Base-by-base conservation (phyloP, 805 yeast species). In the Wickerhamiella kazuoi region DNA sequence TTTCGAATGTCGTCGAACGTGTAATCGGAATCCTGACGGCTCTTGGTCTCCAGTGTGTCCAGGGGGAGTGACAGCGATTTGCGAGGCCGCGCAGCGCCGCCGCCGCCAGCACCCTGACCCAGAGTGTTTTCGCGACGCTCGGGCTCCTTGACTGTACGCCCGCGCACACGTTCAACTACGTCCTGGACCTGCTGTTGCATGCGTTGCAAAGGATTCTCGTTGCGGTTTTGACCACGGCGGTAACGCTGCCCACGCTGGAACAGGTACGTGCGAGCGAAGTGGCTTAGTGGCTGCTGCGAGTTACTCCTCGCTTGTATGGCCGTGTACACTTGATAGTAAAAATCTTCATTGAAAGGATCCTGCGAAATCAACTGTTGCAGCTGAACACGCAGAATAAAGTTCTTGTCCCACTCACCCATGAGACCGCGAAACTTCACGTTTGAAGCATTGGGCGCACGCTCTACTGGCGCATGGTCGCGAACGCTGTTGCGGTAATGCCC, bases 171-270 rank as follows among this genome's bases (percentile, higher is more conserved):
- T 40, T 87, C 80, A 15, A 87, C 96, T 14, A 97, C 97, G 52
- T 80, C 82, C 54, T 84, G 93, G 39, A 87, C 94, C 63, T 87
- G 97, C 57, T 84, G 94, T 62, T 87, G 96, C 94, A 90, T 82
- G 67, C 96, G 76, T 64, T 82, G 94, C 52, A 86, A 68, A 1
- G 94, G 95, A 30, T 55, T 53, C 36, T 50, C 53, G 30, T 50
- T 46, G 30, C 57, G 41, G 40, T 50, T 50, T 45, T 50, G 29
- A 23, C 26, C 26, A 30, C 63, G 49, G 35, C 61, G 50, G 41
- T 81, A 64, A 60, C 90, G 72, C 60, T 82, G 93, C 38, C 94
- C 94, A 42, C 93, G 77, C 56, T 79, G 93, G 52, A 82, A 90
- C 54, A 84, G 64, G 53, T 86, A 86, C 11, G 94, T 90, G 55